Evolutionary conservation across 2,329 filamentous ascomycete genomes (phyloP), one percentile per base, ranked within the genome.

Genomic region (Fusarium sp.): DNA sequence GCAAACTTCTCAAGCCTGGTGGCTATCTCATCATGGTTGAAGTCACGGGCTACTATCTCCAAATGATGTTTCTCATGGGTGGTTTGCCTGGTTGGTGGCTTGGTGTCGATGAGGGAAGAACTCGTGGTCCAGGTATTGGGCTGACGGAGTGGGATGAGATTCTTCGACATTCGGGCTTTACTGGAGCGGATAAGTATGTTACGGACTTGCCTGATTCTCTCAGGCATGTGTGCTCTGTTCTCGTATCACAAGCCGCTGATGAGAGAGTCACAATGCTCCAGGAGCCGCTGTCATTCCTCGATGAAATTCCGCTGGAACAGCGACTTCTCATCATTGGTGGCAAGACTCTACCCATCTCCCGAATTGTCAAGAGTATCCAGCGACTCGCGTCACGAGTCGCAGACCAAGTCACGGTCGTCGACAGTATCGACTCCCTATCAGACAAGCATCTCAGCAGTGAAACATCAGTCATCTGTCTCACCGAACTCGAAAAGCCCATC

Each of bases 51-150:
- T 26, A 45, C 4, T 65, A 61, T 10, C 33, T 51, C 0, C 60
- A 57, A 18, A 57, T 57, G 62, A 52, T 47, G 62, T 52, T 66
- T 15, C 38, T 66, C 1, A 58, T 68, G 49, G 62, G 61, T 2
- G 54, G 41, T 17, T 7, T 68, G 22, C 47, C 61, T 5, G 65
- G 65, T 10, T 68, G 61, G 65, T 68, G 61, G 65, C 61, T 68
- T 12, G 65, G 65, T 9, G 41, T 35, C 6, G 61, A 68, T 18
- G 61, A 68, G 20, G 65, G 65, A 5, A 44, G 65, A 8, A n/a
- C 26, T 18, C 38, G 22, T 18, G 48, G 45, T 14, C 61, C 54
- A 2, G 39, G 39, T 1, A 52, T 58, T 12, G 52, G 42, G 20
- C 6, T 54, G 20, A 39, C 51, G 11, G 61, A 59, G 6, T 68